Evolutionary conservation across 371 early-diverging fungal genomes (phyloP).

Genomic region (Apophysomyces ossiformis): DNA sequence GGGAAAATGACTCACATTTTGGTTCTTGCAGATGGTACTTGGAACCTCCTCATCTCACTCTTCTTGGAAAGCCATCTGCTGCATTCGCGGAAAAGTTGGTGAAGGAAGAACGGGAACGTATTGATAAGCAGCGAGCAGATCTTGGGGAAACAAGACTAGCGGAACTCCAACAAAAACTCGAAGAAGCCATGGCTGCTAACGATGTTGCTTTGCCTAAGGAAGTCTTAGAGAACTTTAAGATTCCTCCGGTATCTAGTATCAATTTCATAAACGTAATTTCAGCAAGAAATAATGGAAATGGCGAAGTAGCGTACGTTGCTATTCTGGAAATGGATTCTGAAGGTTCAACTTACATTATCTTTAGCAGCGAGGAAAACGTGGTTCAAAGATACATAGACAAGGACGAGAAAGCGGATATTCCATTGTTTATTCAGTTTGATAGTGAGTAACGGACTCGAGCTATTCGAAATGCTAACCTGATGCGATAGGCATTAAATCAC

Average conservation of each 20-base stretch:
- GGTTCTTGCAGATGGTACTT: slow-evolving; percentile 51
- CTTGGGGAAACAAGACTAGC: slow-evolving; percentile 59
- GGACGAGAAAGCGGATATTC: slow-evolving; percentile 52
- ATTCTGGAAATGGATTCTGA: slow-evolving; percentile 44
- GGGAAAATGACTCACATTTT: not conserved
- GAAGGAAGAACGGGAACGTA: slow-evolving; percentile 60
- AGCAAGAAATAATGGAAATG: slow-evolving; percentile 50
- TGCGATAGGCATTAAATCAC: slow-evolving; percentile 60
- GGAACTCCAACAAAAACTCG: slow-evolving; percentile 52
- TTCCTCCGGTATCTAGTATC: slow-evolving; percentile 62
- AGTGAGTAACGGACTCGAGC: slow-evolving; percentile 41
- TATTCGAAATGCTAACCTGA: not conserved
- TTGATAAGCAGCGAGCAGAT: slow-evolving; percentile 55
- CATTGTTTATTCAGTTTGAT: slow-evolving; percentile 68
- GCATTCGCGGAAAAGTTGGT: slow-evolving; percentile 60
- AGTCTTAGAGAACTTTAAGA: slow-evolving; percentile 62
- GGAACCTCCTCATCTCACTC: slow-evolving; percentile 56
- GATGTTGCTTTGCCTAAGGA: slow-evolving; percentile 61
- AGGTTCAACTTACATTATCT: not conserved
- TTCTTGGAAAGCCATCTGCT: slow-evolving; percentile 68
- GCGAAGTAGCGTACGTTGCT: slow-evolving; percentile 10
- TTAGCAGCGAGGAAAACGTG: slow-evolving; percentile 41
- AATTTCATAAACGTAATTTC: slow-evolving; percentile 64
- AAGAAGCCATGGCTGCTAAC: slow-evolving; percentile 60
- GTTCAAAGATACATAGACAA: slow-evolving; percentile 59